phyloP scores from a whole-genome alignment of 441 rosid species.

The Aleurites moluccanus region DNA sequence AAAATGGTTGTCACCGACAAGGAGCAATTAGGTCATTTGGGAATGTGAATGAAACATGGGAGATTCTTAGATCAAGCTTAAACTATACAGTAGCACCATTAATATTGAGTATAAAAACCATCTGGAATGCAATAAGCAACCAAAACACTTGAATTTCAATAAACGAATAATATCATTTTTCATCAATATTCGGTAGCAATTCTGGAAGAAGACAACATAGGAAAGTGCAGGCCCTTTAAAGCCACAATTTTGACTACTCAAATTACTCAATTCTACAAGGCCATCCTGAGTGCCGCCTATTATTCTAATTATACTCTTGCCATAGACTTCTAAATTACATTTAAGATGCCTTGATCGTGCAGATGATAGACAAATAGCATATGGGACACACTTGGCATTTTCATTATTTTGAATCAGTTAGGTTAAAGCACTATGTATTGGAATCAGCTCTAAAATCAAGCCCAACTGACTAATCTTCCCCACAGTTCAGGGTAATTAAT shows the following conservation, averaged over 20 bases:
- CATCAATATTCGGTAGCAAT: too few species aligned
- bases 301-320: too few species aligned
- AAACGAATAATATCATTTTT: too few species aligned
- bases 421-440: neutral
- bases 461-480: too few species aligned
- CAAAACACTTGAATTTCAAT: too few species aligned
- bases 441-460: neutral
- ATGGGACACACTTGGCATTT: neutral
- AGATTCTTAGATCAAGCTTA: too few species aligned
- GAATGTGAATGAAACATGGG: neutral
- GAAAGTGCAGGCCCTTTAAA: neutral
- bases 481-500: too few species aligned
- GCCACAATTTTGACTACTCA: neutral
- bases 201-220: neutral
- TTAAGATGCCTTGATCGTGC: neutral
- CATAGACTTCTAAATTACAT: neutral
- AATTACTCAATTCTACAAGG: neutral
- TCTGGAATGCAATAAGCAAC: too few species aligned
- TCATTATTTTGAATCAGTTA: neutral
- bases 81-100: too few species aligned
- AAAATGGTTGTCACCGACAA: too few species aligned
- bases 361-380: neutral
- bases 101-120: too few species aligned
- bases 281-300: neutral
- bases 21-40: neutral